Evolutionary conservation across 225 moss, liverwort and hornwort species (phyloP).

Genomic region (Climacium dendroides): DNA sequence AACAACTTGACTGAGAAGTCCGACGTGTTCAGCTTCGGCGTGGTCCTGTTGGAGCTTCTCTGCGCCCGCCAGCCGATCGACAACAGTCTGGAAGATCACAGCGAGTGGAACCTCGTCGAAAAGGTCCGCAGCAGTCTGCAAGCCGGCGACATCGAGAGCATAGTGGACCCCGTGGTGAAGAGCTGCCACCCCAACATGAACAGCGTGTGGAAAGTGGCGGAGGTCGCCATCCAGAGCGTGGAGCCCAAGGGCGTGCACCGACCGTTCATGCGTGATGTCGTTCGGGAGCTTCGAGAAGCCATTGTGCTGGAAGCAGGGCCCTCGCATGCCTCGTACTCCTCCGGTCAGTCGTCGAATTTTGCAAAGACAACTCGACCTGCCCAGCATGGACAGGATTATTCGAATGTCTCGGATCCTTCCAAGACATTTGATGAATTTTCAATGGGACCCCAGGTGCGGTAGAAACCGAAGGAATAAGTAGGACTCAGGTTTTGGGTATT

Average conservation of each 20-base stretch:
- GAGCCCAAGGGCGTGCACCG: constrained; percentile 10
- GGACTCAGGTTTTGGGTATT: not conserved
- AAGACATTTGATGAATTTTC: not conserved
- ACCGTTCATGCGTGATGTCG: constrained; percentile 14
- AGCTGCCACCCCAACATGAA: constrained; percentile 1
- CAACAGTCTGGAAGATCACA: not conserved
- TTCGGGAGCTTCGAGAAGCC: constrained; percentile 19
- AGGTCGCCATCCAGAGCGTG: constrained; percentile 20
- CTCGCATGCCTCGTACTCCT: not conserved
- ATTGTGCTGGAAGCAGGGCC: not conserved
- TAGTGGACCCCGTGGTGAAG: constrained; percentile 5
- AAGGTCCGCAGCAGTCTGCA: not conserved
- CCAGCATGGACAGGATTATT: not conserved
- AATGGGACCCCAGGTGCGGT: not conserved
- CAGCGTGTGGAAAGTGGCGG: constrained; percentile 26
- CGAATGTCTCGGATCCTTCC: not conserved
- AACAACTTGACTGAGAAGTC: constrained; percentile 36
- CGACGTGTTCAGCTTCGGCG: constrained; percentile 55
- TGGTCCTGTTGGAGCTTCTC: constrained; percentile 34
- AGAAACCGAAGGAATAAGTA: not conserved
- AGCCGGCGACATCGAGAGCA: not conserved
- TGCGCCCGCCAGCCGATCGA: constrained; percentile 21
- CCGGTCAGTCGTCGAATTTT: not conserved
- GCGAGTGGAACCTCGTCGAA: not conserved
- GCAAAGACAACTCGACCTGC: not conserved